phyloP scores from a whole-genome alignment of 1,284 basidiomycete genomes.

The Porogramme epimiltina region DNA sequence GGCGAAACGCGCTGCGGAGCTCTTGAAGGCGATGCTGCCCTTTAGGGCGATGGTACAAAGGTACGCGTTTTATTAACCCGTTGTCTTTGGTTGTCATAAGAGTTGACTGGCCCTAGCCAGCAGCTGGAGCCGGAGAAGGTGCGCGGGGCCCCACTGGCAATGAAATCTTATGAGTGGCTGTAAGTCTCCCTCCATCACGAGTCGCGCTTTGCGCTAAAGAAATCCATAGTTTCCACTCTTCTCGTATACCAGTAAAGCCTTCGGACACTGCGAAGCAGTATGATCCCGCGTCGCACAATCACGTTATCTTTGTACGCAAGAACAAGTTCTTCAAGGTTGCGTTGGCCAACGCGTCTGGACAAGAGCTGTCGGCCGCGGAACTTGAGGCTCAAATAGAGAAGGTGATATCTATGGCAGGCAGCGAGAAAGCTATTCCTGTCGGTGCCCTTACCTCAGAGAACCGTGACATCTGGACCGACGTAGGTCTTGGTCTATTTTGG shows the following conservation, averaged over 20 bases:
- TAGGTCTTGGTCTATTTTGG: slow-evolving; percentile 30
- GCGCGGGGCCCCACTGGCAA: slow-evolving; percentile 83
- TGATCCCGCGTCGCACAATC: slow-evolving; percentile 76
- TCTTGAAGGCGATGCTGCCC: slow-evolving; percentile 82
- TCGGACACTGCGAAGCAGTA: slow-evolving; percentile 88
- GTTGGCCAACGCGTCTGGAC: slow-evolving; percentile 62
- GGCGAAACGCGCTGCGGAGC: slow-evolving; percentile 73
- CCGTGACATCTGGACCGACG: slow-evolving; percentile 89
- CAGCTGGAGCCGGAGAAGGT: slow-evolving; percentile 90
- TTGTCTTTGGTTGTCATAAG: not conserved
- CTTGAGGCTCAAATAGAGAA: slow-evolving; percentile 83
- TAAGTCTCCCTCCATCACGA: slow-evolving; percentile 39
- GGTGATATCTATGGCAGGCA: slow-evolving; percentile 73
- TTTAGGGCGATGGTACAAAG: slow-evolving; percentile 84
- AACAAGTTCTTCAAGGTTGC: slow-evolving; percentile 89
- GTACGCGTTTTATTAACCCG: slow-evolving; percentile 45
- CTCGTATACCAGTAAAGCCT: slow-evolving; percentile 82
- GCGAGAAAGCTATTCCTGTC: slow-evolving; percentile 59
- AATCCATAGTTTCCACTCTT: slow-evolving; percentile 78
- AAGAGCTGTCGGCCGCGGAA: slow-evolving; percentile 75
- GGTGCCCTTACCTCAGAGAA: slow-evolving; percentile 90
- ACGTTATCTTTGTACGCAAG: slow-evolving; percentile 90
- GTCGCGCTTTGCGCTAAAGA: not conserved
- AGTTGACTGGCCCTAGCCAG: slow-evolving; percentile 47
- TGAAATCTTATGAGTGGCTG: slow-evolving; percentile 95